These are phyloP conservation scores for Acer negundo DNA, from an alignment of 345 rosid genomes.

Conservation along the genomic window DNA sequence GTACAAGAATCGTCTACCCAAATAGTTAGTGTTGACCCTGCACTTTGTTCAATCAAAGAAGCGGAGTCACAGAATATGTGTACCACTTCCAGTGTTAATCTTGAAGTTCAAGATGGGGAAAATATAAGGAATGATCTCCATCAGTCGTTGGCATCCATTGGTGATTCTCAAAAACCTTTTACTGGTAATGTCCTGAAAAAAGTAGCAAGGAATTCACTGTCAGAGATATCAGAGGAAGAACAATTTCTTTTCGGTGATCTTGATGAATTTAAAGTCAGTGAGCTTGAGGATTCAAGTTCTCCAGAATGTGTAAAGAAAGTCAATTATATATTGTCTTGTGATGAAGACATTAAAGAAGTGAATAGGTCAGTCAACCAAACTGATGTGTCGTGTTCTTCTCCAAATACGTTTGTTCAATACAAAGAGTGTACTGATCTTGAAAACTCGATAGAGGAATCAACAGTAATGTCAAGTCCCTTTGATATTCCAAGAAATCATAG, in stretches of 20 bases:
- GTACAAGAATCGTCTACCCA: slow-evolving; percentile 26
- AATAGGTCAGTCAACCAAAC: slow-evolving; percentile 19
- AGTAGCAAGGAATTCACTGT: slow-evolving; percentile 29
- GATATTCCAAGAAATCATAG: slow-evolving; percentile 39
- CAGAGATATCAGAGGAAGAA: slow-evolving; percentile 63
- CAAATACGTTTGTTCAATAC: slow-evolving; percentile 24
- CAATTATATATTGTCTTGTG: slow-evolving; percentile 21
- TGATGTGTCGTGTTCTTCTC: slow-evolving; percentile 30
- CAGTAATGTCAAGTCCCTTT: slow-evolving; percentile 47
- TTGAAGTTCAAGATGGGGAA: slow-evolving; percentile 29
- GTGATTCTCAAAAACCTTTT: slow-evolving; percentile 26
- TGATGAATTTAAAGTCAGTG: slow-evolving; percentile 41
- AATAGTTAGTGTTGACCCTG: slow-evolving; percentile 28
- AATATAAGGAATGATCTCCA: slow-evolving; percentile 22
- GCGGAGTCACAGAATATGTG: slow-evolving; percentile 26
- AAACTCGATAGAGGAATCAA: slow-evolving; percentile 30
- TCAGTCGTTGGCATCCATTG: slow-evolving; percentile 21
- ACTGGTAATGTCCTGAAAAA: slow-evolving; percentile 31
- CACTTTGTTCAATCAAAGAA: slow-evolving; percentile 32
- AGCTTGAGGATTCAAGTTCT: slow-evolving; percentile 28
- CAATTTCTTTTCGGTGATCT: slow-evolving; percentile 73
- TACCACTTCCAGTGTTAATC: slow-evolving; percentile 7
- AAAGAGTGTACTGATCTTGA: slow-evolving; percentile 30
- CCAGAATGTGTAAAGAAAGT: slow-evolving; percentile 31
- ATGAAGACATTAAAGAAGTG: slow-evolving; percentile 22